These are phyloP conservation scores for Cutaneotrichosporon dermatis DNA, from an alignment of 1,284 basidiomycete genomes.

Conservation along the genomic window DNA sequence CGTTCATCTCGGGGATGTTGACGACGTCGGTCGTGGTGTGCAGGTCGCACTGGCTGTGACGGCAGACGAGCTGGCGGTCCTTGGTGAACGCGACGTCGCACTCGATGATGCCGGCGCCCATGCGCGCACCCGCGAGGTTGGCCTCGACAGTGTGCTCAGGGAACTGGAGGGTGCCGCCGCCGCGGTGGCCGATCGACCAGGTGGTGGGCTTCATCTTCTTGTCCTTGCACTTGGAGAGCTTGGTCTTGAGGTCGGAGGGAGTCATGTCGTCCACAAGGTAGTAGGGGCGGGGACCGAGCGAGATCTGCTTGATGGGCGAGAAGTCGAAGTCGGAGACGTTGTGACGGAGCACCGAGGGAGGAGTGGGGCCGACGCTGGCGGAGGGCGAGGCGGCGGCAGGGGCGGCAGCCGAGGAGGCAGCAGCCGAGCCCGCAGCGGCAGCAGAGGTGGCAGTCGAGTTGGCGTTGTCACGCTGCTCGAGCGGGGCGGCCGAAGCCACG, in stretches of 20 bases:
- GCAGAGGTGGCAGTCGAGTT: too few species aligned
- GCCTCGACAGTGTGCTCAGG: conserved; percentile 22
- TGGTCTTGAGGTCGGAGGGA: conserved; percentile 18
- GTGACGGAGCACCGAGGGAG: not conserved
- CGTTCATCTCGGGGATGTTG: conserved; percentile 15
- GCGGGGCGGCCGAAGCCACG: too few species aligned
- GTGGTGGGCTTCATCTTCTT: not conserved
- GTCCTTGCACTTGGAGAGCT: conserved; percentile 15
- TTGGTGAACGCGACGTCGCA: conserved; percentile 23
- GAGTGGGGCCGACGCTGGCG: not conserved
- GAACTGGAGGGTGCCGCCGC: conserved; percentile 23
- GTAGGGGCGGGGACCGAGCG: conserved; percentile 21
- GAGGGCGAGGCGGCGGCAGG: not conserved
- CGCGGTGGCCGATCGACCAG: conserved; percentile 20
- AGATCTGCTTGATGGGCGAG: conserved; percentile 14
- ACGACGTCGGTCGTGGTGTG: conserved; percentile 23
- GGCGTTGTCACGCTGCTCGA: too few species aligned
- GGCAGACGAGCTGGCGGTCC: conserved; percentile 23
- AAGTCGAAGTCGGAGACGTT: conserved; percentile 1
- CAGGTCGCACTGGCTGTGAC: conserved; percentile 24
- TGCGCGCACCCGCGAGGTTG: conserved; percentile 18
- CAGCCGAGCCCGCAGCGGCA: too few species aligned
- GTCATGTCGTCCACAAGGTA: conserved; percentile 23
- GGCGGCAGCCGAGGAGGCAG: not conserved
- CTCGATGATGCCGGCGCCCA: conserved; percentile 25